Evolutionary conservation across 2,329 filamentous ascomycete species (phyloP), one percentile per base, ranked within the genome.

Genomic region (Acrocalymma vagum): DNA sequence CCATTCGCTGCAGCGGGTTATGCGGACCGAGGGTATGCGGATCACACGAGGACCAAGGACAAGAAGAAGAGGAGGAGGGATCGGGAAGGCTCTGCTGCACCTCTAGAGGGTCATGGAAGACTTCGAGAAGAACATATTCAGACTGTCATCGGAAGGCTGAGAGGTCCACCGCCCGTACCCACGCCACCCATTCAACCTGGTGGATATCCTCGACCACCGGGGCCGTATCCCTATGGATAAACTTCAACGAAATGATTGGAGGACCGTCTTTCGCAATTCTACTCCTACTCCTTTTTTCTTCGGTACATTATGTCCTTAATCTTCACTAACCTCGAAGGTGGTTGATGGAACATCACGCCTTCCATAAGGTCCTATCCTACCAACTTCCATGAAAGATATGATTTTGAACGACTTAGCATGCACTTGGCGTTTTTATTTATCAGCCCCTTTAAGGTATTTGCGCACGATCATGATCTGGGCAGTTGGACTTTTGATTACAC

Each of bases 1-100:
- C 67, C 67, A 0, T 71, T 71, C 32, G 68, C 68, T 21, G 60
- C 50, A 15, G 66, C 67, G 16, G 68, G 68, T 8, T 71, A 71
- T 32, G 58, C 55, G 11, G 68, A 71, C 38, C 47, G 56, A 44
- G 68, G 67, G 1, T 71, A 67, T 18, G 42, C 53, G 28, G 56
- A 60, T 15, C 48, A 55, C 5, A 60, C 52, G 35, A 55, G 51
- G 41, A 55, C 58, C 30, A 61, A 63, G 21, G 62, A 62, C 45
- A 61, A 62, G 48, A 70, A 68, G 53, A 67, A 61, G 46, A 65
- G 63, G 53, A 57, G 65, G 42, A 55, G 49, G 38, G 60, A 57
- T 23, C 53, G 51, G 42, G 70, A 63, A 41, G 61, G 51, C 6
- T 62, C 60, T 5, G 37, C 48, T 7, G 51, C 57, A 9, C 49